These are phyloP conservation scores for Hemileccinum rubropunctum DNA, from an alignment of 768 basidiomycete genomes.

Conservation along the genomic window DNA sequence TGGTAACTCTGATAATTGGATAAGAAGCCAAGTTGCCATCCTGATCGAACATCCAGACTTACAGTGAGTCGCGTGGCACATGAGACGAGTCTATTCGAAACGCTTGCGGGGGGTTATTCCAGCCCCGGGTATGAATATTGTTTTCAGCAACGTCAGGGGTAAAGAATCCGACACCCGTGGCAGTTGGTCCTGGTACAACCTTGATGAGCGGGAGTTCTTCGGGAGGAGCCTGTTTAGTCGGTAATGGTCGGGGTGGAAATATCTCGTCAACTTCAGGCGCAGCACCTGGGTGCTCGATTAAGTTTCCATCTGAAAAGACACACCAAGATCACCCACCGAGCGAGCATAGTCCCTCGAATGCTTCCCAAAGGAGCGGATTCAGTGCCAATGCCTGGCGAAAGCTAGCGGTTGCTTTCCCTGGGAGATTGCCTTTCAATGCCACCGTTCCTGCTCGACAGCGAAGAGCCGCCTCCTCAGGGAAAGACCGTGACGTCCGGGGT, in stretches of 20 bases:
- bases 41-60: constrained; percentile 20
- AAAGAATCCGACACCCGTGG: constrained; percentile 73
- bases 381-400: constrained; percentile 69
- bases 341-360: constrained; percentile 82
- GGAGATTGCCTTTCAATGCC: constrained; percentile 77
- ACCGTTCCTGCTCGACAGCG: constrained; percentile 75
- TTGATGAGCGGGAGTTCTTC: constrained; percentile 47
- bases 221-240: constrained; percentile 50
- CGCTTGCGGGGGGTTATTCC: constrained; percentile 51
- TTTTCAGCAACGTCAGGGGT: constrained; percentile 64
- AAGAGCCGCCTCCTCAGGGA: constrained; percentile 71
- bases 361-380: constrained; percentile 89
- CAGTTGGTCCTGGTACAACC: constrained; percentile 42
- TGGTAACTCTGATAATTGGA: constrained; percentile 44
- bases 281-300: constrained; percentile 45
- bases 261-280: constrained; percentile 70
- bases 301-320: constrained; percentile 9
- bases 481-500: constrained; percentile 50
- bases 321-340: constrained; percentile 52
- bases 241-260: constrained; percentile 62
- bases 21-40: constrained; percentile 1
- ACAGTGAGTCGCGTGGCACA: constrained; percentile 65
- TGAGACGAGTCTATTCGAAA: constrained; percentile 56
- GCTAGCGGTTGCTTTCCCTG: constrained; percentile 65
- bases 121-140: constrained; percentile 54